phyloP scores from a whole-genome alignment of 2,329 filamentous ascomycete genomes.

The Graphilbum fragrans region DNA sequence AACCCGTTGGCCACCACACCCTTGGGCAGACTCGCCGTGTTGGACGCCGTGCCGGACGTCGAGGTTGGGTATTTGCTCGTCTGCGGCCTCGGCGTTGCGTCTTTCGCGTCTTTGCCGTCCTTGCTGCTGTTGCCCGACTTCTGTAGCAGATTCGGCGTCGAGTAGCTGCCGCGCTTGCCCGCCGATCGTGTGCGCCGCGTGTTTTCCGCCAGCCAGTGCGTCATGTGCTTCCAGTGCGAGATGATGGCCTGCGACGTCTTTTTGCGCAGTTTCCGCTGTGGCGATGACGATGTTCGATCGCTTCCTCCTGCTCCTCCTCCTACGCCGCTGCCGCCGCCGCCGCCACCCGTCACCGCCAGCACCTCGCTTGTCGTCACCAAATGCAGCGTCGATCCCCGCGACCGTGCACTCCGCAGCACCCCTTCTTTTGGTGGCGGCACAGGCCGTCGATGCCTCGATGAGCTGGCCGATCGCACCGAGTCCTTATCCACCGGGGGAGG shows the following conservation, averaged over 20 bases:
- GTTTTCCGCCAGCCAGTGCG: conserved; percentile 50
- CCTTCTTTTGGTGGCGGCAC: conserved; percentile 80
- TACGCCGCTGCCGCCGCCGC: conserved; percentile 9
- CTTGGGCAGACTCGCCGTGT: conserved; percentile 34
- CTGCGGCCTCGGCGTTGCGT: conserved; percentile 45
- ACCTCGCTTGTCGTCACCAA: conserved; percentile 58
- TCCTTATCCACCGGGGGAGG: conserved; percentile 72
- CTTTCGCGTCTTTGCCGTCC: conserved; percentile 32
- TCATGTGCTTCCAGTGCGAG: conserved; percentile 51
- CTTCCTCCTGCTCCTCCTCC: background rate
- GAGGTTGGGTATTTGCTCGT: conserved; percentile 43
- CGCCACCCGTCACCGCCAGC: conserved; percentile 20
- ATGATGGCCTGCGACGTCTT: conserved; percentile 47
- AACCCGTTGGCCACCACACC: conserved; percentile 41
- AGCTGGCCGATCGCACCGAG: conserved; percentile 61
- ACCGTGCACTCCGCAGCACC: conserved; percentile 52
- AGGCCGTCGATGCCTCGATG: conserved; percentile 62
- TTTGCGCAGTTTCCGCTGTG: conserved; percentile 36
- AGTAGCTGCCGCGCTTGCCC: conserved; percentile 37
- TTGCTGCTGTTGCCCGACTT: conserved; percentile 30
- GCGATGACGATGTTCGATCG: conserved; percentile 8
- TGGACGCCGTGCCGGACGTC: conserved; percentile 20
- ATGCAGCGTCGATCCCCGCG: conserved; percentile 75
- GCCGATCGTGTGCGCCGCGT: conserved; percentile 37
- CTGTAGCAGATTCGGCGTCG: conserved; percentile 44